Conservation (phyloP, 768 basidiomycete genomes). For the Arthromyces matolae region DNA sequence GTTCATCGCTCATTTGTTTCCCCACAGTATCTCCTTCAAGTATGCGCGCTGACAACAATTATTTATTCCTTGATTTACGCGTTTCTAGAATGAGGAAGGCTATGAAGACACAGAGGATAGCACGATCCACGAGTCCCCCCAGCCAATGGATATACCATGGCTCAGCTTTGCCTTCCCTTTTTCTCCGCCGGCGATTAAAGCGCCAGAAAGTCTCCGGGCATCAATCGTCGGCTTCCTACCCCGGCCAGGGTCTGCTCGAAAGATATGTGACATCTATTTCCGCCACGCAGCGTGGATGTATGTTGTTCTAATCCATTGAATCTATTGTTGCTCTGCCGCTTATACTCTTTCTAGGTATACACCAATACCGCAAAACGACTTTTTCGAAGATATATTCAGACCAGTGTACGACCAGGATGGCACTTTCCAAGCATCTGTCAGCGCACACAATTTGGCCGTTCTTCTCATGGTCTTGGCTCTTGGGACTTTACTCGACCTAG, state of each 20-base stretch:
- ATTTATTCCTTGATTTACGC: background rate
- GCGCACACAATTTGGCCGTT: conserved; percentile 54
- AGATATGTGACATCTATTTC: conserved; percentile 52
- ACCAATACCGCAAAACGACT: conserved; percentile 59
- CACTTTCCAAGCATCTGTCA: conserved; percentile 34
- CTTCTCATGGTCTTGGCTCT: conserved; percentile 63
- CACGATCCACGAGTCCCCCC: conserved; percentile 32
- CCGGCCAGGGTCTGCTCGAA: conserved; percentile 29
- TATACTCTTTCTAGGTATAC: conserved; percentile 46
- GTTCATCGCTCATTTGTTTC: background rate
- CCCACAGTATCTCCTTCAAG: conserved; percentile 61
- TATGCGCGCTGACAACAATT: conserved; percentile 23
- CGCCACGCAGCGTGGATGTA: conserved; percentile 72
- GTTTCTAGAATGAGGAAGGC: conserved; percentile 51
- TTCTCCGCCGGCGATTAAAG: conserved; percentile 38
- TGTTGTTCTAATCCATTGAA: conserved; percentile 25
- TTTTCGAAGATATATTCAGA: conserved; percentile 46
- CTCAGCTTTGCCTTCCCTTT: conserved; percentile 60
- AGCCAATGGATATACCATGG: conserved; percentile 57
- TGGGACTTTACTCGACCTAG: conserved; percentile 59
- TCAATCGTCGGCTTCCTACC: conserved; percentile 49
- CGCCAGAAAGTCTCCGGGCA: conserved; percentile 39
- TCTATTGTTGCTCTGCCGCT: conserved; percentile 4
- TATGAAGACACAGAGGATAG: conserved; percentile 49
- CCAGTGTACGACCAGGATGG: conserved; percentile 49